Evolutionary conservation across 768 basidiomycete genomes (phyloP).

Genomic region (Russula vinacea): DNA sequence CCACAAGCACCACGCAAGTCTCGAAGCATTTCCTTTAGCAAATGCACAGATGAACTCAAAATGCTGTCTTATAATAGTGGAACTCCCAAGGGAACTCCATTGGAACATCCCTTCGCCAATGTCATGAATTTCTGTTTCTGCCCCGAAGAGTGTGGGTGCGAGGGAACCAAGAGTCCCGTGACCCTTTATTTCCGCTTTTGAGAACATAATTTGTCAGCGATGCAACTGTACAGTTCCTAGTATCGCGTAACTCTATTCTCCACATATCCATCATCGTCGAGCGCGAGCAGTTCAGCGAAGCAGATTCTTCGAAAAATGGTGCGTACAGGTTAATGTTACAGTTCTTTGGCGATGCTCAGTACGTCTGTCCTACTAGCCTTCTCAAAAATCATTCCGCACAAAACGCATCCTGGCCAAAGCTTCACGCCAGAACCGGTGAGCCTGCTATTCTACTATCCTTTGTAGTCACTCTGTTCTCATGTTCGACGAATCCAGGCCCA

Average conservation of each 20-base stretch:
- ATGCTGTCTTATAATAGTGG: too few relatives aligned
- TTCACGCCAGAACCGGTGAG: conserved; percentile 87
- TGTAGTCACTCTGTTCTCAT: neutral
- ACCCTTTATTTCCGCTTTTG: conserved; percentile 1
- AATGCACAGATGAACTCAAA: too few relatives aligned
- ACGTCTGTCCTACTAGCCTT: conserved; percentile 57
- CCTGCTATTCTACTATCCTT: neutral
- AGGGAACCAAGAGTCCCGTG: too few relatives aligned
- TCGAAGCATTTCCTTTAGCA: too few relatives aligned
- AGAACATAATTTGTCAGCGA: neutral
- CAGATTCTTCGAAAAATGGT: conserved; percentile 6
- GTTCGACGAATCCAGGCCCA: conserved; percentile 56
- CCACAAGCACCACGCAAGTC: too few relatives aligned
- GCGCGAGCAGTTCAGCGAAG: neutral
- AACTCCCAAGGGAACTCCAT: too few relatives aligned
- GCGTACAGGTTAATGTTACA: neutral
- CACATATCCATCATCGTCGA: neutral
- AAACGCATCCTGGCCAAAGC: conserved; percentile 98
- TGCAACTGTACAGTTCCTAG: conserved; percentile 13
- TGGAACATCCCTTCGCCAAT: too few relatives aligned
- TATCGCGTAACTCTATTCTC: conserved; percentile 9
- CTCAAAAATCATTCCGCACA: conserved; percentile 97
- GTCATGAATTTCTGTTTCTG: too few relatives aligned
- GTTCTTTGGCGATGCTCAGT: neutral
- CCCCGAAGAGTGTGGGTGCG: too few relatives aligned